Conservation (phyloP, 208 protist species). For the Leptomonas seymouri region DNA sequence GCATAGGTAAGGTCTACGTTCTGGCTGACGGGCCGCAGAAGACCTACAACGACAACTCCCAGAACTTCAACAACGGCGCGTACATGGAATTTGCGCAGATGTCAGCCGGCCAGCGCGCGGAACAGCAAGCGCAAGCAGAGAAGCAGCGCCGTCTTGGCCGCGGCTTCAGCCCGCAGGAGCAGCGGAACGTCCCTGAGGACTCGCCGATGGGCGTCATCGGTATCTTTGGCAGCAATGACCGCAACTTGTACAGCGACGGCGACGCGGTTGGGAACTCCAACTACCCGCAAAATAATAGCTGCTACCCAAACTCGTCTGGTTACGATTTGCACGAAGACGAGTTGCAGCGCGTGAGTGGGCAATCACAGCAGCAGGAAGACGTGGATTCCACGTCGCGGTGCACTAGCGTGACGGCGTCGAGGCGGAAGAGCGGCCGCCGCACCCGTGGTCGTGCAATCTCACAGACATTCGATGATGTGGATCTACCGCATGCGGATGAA, state of each 20-base stretch:
- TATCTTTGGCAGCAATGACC: conserved; percentile 29
- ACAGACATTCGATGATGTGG: conserved; percentile 50
- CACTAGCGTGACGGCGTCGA: conserved; percentile 28
- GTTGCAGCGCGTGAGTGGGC: conserved; percentile 2
- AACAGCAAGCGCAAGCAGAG: conserved; percentile 9
- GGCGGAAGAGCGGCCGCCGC: conserved; percentile 32
- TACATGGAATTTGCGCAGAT: neutral
- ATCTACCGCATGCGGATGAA: conserved; percentile 42
- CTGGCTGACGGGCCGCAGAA: conserved; percentile 26
- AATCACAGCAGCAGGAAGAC: neutral
- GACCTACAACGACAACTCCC: neutral
- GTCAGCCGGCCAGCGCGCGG: neutral
- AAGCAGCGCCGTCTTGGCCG: conserved; percentile 23
- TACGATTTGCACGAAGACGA: conserved; percentile 15
- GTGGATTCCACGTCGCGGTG: conserved; percentile 1
- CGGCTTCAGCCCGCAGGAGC: conserved; percentile 32
- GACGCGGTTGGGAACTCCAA: conserved; percentile 7
- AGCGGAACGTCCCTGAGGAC: conserved; percentile 21
- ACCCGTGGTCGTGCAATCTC: conserved; percentile 26
- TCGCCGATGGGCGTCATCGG: conserved; percentile 22
- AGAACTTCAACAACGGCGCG: too few species aligned
- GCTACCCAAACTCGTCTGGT: conserved; percentile 11
- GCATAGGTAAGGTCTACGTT: conserved; percentile 35
- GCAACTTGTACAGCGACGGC: conserved; percentile 26
- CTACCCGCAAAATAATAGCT: neutral